A percentile compares a stretch with the other conserved stretches of the same genome.
phyloP scores from a whole-genome alignment of 495 filamentous ascomycete species.

The Venustampulla echinocandica region DNA sequence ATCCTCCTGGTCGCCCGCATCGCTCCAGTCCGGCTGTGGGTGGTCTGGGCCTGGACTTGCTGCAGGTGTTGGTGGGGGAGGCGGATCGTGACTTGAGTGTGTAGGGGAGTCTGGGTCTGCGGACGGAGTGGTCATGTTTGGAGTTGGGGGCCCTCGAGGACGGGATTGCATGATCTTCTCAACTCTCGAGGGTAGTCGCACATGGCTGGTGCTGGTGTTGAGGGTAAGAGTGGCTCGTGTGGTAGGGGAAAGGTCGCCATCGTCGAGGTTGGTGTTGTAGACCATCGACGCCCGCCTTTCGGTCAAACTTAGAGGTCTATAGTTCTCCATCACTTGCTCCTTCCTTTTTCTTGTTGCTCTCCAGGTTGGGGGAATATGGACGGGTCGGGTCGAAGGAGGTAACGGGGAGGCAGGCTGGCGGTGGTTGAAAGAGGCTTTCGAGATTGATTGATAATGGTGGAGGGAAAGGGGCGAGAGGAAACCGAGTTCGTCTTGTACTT shows the following conservation, averaged over 20 bases:
- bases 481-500: no score
- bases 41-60: constrained; percentile 48
- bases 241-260: constrained; percentile 19
- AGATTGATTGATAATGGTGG: no score
- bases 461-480: no score
- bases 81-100: constrained; percentile 30
- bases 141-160: constrained; percentile 46
- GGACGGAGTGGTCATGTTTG: constrained; percentile 48
- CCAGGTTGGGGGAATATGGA: no score
- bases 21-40: constrained; percentile 43
- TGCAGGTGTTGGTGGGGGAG: constrained; percentile 47
- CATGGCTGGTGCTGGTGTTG: constrained; percentile 19
- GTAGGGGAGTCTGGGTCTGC: constrained; percentile 41
- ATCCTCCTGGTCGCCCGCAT: constrained; percentile 43
- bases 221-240: constrained; percentile 21
- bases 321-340: constrained; percentile 16
- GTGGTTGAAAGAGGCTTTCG: no score
- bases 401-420: no score
- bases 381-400: no score
- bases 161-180: constrained; percentile 40
- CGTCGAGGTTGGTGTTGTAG: constrained; percentile 12
- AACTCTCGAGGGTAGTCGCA: constrained; percentile 21
- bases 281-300: constrained; percentile 23
- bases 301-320: constrained; percentile 23
- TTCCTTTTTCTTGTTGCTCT: no score